A percentile compares a stretch with the other conserved stretches of the same genome.
phyloP scores from a whole-genome alignment of 2,329 filamentous ascomycete genomes.

The Tolypocladium amazonense region DNA sequence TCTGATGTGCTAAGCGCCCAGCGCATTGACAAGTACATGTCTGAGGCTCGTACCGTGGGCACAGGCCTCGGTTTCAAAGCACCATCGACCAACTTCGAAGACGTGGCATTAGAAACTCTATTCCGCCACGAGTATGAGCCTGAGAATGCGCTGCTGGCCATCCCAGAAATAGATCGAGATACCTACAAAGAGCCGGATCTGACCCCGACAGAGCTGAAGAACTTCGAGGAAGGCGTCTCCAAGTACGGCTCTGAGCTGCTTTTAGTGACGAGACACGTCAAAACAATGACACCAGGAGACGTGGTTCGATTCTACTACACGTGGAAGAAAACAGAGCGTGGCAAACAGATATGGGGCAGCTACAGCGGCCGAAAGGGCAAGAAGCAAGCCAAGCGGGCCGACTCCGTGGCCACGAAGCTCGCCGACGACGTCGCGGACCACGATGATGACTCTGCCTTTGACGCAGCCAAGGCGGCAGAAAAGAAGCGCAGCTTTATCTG shows the following conservation, averaged over 20 bases:
- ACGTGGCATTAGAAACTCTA: conserved; percentile 69
- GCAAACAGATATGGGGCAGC: conserved; percentile 80
- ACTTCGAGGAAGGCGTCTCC: conserved; percentile 81
- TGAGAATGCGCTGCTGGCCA: conserved; percentile 57
- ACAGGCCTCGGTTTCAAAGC: conserved; percentile 59
- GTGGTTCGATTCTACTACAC: conserved; percentile 93
- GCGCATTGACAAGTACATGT: conserved; percentile 69
- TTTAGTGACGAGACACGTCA: conserved; percentile 74
- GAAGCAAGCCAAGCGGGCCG: conserved; percentile 69
- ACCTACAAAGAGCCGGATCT: conserved; percentile 79
- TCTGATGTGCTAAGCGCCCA: conserved; percentile 38
- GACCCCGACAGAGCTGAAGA: conserved; percentile 68
- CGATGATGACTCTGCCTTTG: conserved; percentile 90
- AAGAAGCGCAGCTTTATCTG: conserved; percentile 82
- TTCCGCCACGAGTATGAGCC: conserved; percentile 62
- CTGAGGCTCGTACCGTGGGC: conserved; percentile 52
- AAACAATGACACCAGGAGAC: conserved; percentile 65
- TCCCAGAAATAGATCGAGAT: conserved; percentile 57
- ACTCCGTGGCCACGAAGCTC: conserved; percentile 62
- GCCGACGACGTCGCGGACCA: conserved; percentile 90
- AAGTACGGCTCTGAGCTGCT: conserved; percentile 89
- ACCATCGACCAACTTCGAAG: conserved; percentile 75
- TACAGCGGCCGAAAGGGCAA: conserved; percentile 82
- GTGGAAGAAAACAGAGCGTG: conserved; percentile 90
- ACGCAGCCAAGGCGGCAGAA: conserved; percentile 69